Percentiles rank a stretch among this genome's conserved stretches.
Conservation (phyloP, 2,329 filamentous ascomycete genomes). For the Falciphora oryzae region DNA sequence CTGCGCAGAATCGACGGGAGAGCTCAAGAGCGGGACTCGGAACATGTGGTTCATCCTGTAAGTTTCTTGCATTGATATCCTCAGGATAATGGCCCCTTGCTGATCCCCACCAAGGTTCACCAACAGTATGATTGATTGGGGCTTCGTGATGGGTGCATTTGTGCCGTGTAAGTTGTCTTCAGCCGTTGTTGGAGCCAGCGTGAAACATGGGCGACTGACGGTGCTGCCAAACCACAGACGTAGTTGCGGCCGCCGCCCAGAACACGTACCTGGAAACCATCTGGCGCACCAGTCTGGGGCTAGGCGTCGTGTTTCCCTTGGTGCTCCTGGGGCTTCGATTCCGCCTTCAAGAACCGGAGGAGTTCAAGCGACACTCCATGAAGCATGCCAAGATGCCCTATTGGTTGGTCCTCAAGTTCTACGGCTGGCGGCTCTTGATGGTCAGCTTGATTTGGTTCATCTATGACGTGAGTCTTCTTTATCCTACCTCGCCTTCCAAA, state of each 20-base stretch:
- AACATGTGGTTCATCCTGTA: slow-evolving; percentile 81
- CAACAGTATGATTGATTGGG: slow-evolving; percentile 35
- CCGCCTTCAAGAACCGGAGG: slow-evolving; percentile 71
- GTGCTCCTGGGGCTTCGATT: slow-evolving; percentile 65
- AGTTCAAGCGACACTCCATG: slow-evolving; percentile 68
- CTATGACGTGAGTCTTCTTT: slow-evolving; percentile 53
- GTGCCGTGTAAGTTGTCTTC: slow-evolving; percentile 46
- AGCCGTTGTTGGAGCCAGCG: not conserved
- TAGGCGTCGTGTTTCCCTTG: slow-evolving; percentile 73
- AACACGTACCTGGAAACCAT: slow-evolving; percentile 63
- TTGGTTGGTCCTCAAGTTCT: slow-evolving; percentile 53
- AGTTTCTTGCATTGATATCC: slow-evolving; percentile 76
- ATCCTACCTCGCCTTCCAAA: not conserved
- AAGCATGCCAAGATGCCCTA: slow-evolving; percentile 52
- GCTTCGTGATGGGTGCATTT: slow-evolving; percentile 75
- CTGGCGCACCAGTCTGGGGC: slow-evolving; percentile 75
- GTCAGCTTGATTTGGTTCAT: slow-evolving; percentile 80
- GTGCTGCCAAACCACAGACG: slow-evolving; percentile 22
- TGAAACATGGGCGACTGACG: not conserved
- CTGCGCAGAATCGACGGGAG: slow-evolving; percentile 76
- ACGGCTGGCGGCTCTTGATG: slow-evolving; percentile 64
- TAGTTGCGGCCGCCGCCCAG: slow-evolving; percentile 50
- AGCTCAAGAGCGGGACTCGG: slow-evolving; percentile 72
- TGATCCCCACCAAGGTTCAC: slow-evolving; percentile 16
- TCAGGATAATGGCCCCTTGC: slow-evolving; percentile 39